Conservation (phyloP, 176 grass and related monocot species). For the Melocanna baccifera region DNA sequence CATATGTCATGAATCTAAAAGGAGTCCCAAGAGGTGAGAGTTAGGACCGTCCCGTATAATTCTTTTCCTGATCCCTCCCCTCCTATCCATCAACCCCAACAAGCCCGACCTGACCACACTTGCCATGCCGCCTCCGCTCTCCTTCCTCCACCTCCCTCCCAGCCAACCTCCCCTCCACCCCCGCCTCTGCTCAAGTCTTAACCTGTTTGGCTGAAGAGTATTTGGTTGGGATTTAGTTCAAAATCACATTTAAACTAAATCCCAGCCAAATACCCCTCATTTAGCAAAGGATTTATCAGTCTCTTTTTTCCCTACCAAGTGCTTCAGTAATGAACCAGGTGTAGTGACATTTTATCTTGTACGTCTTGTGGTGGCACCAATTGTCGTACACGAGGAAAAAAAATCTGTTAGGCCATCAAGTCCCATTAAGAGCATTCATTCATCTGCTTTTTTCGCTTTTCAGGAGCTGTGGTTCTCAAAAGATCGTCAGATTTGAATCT, state of each 20-base stretch:
- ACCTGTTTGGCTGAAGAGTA: background rate
- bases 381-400: background rate
- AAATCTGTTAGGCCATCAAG: background rate
- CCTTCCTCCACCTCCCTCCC: constrained; percentile 35
- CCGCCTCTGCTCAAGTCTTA: background rate
- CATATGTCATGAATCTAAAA: no score
- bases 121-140: constrained; percentile 34
- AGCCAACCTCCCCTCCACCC: background rate
- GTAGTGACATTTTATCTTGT: background rate
- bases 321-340: background rate
- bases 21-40: no score
- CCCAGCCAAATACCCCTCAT: no score
- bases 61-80: no score
- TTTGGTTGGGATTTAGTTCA: background rate
- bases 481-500: background rate
- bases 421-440: background rate
- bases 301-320: background rate
- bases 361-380: background rate
- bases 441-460: background rate
- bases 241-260: no score
- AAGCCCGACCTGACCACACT: constrained; percentile 7
- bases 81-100: constrained; percentile 10
- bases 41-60: no score
- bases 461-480: background rate
- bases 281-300: background rate